Evolutionary conservation across 2,329 filamentous ascomycete species (phyloP).

Genomic region (Colletotrichum higginsianum): DNA sequence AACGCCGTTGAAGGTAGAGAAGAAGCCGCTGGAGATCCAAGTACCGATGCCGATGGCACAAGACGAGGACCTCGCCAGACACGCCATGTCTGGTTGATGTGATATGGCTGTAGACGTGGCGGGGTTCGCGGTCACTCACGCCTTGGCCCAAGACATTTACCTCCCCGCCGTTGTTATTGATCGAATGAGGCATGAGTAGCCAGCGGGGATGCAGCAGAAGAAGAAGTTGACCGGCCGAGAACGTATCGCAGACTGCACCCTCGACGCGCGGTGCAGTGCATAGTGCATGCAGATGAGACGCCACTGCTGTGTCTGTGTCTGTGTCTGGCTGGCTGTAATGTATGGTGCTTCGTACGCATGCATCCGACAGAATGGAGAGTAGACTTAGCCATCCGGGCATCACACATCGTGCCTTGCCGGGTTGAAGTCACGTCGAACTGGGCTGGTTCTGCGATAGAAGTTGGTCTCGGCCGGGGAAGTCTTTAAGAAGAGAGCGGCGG

Average conservation of each 20-base stretch:
- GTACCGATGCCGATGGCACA: conserved; percentile 7
- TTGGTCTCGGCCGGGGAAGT: not conserved
- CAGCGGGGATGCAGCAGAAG: not conserved
- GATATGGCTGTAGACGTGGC: not conserved
- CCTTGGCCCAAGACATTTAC: not conserved
- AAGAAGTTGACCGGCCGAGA: conserved; percentile 2
- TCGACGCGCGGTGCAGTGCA: not conserved
- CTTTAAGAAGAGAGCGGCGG: conserved; percentile 20
- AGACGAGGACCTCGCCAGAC: not conserved
- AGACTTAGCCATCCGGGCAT: not conserved
- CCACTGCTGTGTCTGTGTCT: no score
- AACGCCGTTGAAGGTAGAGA: not conserved
- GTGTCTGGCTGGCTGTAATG: not conserved
- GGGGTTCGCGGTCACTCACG: not conserved
- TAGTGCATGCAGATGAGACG: not conserved
- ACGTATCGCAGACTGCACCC: not conserved
- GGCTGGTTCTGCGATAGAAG: not conserved
- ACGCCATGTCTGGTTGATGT: no score
- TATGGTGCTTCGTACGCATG: conserved; percentile 17
- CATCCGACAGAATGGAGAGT: conserved; percentile 14
- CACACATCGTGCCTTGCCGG: conserved; percentile 7
- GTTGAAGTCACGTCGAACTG: not conserved
- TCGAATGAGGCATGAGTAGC: conserved; percentile 5
- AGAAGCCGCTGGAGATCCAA: conserved; percentile 5
- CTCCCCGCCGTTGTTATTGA: not conserved